Conservation (phyloP, 139 green algal genomes). For the Limnomonas spitsbergensis region DNA sequence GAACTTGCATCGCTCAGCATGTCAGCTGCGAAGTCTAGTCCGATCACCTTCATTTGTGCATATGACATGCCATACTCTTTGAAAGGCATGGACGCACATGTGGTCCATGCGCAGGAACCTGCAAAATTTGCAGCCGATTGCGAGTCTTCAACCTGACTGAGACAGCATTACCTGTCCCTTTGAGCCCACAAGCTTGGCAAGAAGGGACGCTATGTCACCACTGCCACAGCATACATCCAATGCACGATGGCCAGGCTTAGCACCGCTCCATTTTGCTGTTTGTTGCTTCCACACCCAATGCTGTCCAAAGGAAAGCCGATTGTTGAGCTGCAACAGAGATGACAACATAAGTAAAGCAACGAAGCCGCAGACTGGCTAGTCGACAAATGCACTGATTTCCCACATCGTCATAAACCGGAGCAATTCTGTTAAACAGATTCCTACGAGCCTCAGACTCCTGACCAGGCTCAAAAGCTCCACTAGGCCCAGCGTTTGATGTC, state of each 20-base stretch:
- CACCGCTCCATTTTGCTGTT: constrained; percentile 84
- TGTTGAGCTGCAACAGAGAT: constrained; percentile 76
- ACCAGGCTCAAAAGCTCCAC: constrained; percentile 39
- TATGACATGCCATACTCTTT: neutral
- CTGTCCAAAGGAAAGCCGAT: constrained; percentile 85
- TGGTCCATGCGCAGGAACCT: constrained; percentile 2
- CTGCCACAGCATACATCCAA: constrained; percentile 95
- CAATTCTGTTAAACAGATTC: constrained; percentile 83
- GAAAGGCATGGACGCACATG: neutral
- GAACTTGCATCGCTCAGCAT: constrained; percentile 67
- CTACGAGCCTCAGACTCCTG: constrained; percentile 52
- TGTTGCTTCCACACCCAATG: constrained; percentile 94
- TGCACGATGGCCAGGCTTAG: constrained; percentile 44
- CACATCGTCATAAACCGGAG: constrained; percentile 79
- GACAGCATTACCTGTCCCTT: constrained; percentile 56
- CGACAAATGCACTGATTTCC: too few relatives aligned
- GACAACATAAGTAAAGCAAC: neutral
- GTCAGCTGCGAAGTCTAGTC: constrained; percentile 89
- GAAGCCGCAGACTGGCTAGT: neutral
- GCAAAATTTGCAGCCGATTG: neutral
- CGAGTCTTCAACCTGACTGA: too few relatives aligned
- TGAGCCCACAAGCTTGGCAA: constrained; percentile 75
- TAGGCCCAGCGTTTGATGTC: too few relatives aligned
- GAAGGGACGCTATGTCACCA: constrained; percentile 83
- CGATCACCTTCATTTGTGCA: constrained; percentile 55